Percentiles rank a stretch among this genome's conserved stretches.
phyloP scores from a whole-genome alignment of 352 stramenopile species.

The Globisporangium alternatum region DNA sequence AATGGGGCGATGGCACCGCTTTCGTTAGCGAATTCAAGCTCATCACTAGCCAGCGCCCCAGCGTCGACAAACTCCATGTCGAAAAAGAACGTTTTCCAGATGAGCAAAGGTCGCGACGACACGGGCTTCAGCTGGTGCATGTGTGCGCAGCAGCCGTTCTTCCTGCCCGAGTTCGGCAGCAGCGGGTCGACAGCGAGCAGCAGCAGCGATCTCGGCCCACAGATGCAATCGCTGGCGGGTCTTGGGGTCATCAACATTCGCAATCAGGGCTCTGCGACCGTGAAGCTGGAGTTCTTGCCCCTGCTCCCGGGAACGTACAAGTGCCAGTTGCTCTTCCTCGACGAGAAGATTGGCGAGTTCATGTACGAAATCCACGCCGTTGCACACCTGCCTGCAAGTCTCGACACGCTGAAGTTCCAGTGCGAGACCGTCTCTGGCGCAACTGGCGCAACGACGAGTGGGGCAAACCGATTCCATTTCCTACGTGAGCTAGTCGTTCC shows the following conservation, averaged over 20 bases:
- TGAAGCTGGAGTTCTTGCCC: conserved; percentile 89
- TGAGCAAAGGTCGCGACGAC: conserved; percentile 30
- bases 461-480: conserved; percentile 40
- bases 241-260: conserved; percentile 39
- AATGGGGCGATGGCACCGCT: background rate
- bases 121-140: conserved; percentile 64
- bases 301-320: conserved; percentile 87
- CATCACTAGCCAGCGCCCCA: background rate
- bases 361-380: conserved; percentile 88
- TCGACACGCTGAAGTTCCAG: conserved; percentile 81
- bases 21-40: background rate
- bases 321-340: conserved; percentile 89
- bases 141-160: conserved; percentile 65
- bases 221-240: conserved; percentile 11
- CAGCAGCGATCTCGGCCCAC: conserved; percentile 10
- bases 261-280: conserved; percentile 45
- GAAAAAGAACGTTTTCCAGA: conserved; percentile 7
- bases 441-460: conserved; percentile 4
- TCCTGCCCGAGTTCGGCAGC: conserved; percentile 57
- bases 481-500: conserved; percentile 77
- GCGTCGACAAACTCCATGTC: background rate
- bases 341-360: conserved; percentile 93
- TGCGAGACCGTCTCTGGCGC: conserved; percentile 42
- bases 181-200: conserved; percentile 12
- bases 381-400: conserved; percentile 67